A percentile compares a stretch with the other conserved stretches of the same genome.
Conservation (phyloP, 352 stramenopile species). For the Phytopythium ostracodes region DNA sequence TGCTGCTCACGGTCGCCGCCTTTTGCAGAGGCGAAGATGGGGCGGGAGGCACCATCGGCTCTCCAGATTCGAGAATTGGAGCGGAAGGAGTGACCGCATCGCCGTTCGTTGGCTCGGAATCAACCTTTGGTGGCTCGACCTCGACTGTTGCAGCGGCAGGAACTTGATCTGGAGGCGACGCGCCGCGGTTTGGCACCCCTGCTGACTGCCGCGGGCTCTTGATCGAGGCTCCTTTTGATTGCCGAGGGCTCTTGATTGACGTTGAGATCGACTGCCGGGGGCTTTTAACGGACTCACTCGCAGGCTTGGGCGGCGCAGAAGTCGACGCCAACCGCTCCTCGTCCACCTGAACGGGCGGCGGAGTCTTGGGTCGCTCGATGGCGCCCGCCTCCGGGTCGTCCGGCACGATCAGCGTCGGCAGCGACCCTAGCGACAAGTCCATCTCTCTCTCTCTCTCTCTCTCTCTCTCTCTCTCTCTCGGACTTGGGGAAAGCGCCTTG, state of each 20-base stretch:
- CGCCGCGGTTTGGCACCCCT: not conserved
- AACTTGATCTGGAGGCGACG: not conserved
- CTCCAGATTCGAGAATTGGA: not conserved
- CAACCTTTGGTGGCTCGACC: too few relatives aligned
- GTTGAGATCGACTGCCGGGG: not conserved
- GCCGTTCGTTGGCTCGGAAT: not conserved
- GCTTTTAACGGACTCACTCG: not conserved
- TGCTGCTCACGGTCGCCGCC: conserved; percentile 16
- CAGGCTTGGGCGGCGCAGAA: not conserved
- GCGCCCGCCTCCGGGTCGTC: conserved; percentile 57
- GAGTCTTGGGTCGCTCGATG: conserved; percentile 65
- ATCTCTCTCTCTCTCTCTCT: too few relatives aligned
- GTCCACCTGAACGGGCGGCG: conserved; percentile 34
- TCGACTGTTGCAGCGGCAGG: not conserved
- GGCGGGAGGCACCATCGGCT: conserved; percentile 5
- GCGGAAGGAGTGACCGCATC: not conserved
- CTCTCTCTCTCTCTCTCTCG: too few relatives aligned
- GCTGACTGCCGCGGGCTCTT: not conserved
- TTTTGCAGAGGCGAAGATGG: conserved; percentile 9
- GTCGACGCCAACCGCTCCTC: conserved; percentile 15
- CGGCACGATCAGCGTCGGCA: conserved; percentile 67
- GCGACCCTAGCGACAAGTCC: conserved; percentile 4
- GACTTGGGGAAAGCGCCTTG: too few relatives aligned
- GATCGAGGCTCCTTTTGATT: not conserved
- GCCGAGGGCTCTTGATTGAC: not conserved